phyloP scores from a whole-genome alignment of 208 protist genomes.

The Acanthamoeba lenticulata region DNA sequence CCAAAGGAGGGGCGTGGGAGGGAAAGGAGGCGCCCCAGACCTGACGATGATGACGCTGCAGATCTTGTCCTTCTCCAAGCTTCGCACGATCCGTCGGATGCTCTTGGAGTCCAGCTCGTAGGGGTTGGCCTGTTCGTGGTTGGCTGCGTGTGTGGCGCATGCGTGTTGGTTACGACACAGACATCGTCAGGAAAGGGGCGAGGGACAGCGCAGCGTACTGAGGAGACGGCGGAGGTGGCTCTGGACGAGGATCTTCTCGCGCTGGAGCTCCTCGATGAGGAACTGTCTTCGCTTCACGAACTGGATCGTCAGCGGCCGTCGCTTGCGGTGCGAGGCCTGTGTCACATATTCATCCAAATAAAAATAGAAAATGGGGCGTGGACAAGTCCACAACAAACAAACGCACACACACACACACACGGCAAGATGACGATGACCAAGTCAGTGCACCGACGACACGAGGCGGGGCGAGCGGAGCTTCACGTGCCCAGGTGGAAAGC shows the following conservation, averaged over 20 bases:
- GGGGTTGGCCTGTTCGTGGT: background rate
- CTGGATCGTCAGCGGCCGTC: background rate
- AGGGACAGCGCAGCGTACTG: background rate
- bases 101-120: background rate
- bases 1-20: too few species aligned
- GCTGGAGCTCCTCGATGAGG: background rate
- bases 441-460: too few species aligned
- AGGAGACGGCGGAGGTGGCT: background rate
- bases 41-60: background rate
- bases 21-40: too few species aligned
- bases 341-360: too few species aligned
- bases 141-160: background rate
- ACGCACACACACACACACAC: too few species aligned
- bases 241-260: background rate
- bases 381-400: too few species aligned
- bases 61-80: background rate
- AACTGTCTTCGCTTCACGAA: background rate
- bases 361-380: too few species aligned
- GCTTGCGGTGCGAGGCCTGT: background rate
- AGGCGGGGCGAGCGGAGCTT: too few species aligned
- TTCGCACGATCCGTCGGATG: background rate
- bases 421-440: background rate
- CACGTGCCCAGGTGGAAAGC: background rate
- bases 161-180: background rate
- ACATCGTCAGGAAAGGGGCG: background rate